Evolutionary conservation across 2,329 filamentous ascomycete species (phyloP), one percentile per base, ranked within the genome.

Genomic region (Emmonsiellopsis sp.): DNA sequence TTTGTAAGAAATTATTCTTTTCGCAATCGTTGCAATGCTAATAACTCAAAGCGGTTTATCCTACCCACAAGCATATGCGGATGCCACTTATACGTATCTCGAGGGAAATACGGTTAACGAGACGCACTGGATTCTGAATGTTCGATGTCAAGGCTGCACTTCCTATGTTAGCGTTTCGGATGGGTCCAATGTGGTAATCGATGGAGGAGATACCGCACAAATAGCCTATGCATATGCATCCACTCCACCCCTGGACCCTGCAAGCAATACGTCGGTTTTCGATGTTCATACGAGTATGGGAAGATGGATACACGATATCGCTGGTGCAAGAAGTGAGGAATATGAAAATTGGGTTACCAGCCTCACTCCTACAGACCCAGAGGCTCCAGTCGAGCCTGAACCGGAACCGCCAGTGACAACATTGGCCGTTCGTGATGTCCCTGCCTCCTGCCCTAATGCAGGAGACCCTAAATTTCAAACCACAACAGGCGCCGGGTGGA

Each of bases 1-100:
- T 5, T 73, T 68, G 75, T 77, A 63, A 54, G 74, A 70, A 16
- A 11, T 45, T 3, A 30, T 10, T 30, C 11, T n/a, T 3, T 9
- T 9, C 15, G 10, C 1, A 2, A 44, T 16, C 8, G 10, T 44
- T 15, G 10, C 15, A 9, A 16, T 16, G 9, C n/a, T 44, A 9
- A 44, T 44, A 9, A 26, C 41, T 13, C 20, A 30, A 11, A 51
- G 48, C 42, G 48, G 48, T 20, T 16, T 30, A 9, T 20, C 48
- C 7, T 42, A 41, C 38, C 48, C 48, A 26, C 15, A 51, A 1
- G 7, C 48, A 26, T 40, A 41, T n/a, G 37, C 9, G 9, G 48
- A 35, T 10, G 48, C 35, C 11, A 42, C 35, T 9, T 51, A 51
- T 30, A 59, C 60, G 3, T 65, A 65, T 43, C 54, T 67, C 16